Conservation (phyloP, 768 basidiomycete species). For the Saitozyma podzolica region DNA sequence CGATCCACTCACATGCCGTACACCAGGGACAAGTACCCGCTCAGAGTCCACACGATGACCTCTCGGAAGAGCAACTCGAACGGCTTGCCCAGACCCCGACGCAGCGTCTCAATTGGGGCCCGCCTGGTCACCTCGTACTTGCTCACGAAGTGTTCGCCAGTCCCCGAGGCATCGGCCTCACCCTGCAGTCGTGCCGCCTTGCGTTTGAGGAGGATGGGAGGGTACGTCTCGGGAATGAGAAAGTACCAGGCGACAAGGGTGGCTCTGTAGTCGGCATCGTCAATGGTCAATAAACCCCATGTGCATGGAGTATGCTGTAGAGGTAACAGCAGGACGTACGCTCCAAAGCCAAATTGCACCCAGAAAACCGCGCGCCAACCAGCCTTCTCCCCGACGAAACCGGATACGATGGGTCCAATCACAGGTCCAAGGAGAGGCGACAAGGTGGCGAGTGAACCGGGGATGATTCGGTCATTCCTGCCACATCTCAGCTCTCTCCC, state of each 20-base stretch:
- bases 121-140: constrained; percentile 34
- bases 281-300: constrained; percentile 7
- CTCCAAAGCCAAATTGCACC: no score
- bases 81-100: constrained; percentile 33
- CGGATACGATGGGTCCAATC: neutral
- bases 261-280: constrained; percentile 24
- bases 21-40: constrained; percentile 55
- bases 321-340: no score
- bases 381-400: neutral
- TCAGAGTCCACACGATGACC: constrained; percentile 56
- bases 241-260: constrained; percentile 25
- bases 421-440: no score
- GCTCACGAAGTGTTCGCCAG: constrained; percentile 38
- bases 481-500: constrained; percentile 6
- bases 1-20: constrained; percentile 21
- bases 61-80: constrained; percentile 47
- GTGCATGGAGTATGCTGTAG: constrained; percentile 66
- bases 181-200: constrained; percentile 6
- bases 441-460: no score
- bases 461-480: no score
- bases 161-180: constrained; percentile 42
- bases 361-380: neutral
- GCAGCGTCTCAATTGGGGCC: constrained; percentile 49
- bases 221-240: constrained; percentile 50
- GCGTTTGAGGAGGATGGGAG: constrained; percentile 38